Evolutionary conservation across 2,329 filamentous ascomycete genomes (phyloP).

Genomic region (Chlorencoelia australis): DNA sequence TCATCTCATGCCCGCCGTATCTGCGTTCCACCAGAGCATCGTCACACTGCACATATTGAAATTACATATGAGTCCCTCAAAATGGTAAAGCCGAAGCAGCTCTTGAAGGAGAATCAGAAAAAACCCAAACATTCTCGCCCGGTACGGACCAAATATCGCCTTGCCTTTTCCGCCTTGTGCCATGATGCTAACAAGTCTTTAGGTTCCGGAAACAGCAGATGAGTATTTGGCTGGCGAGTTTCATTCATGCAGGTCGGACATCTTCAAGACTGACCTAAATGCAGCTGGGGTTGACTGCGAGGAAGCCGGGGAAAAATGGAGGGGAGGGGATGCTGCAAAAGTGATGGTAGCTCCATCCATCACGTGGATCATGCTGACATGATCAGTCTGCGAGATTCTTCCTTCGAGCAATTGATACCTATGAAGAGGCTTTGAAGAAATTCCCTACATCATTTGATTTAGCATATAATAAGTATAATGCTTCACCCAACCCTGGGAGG

Average conservation of each 20-base stretch:
- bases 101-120: constrained; percentile 33
- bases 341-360: constrained; percentile 9
- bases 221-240: constrained; percentile 52
- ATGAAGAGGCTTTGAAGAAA: constrained; percentile 50
- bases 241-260: too few species aligned
- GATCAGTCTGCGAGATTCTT: constrained; percentile 38
- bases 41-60: too few species aligned
- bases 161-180: neutral
- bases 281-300: constrained; percentile 56
- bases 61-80: too few species aligned
- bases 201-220: constrained; percentile 51
- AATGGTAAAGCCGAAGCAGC: constrained; percentile 27
- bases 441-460: constrained; percentile 58
- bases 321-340: constrained; percentile 59
- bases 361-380: constrained; percentile 4
- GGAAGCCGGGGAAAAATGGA: constrained; percentile 65
- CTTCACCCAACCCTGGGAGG: neutral
- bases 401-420: constrained; percentile 54
- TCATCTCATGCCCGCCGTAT: too few species aligned
- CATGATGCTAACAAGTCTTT: neutral
- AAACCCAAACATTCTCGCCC: constrained; percentile 22
- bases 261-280: constrained; percentile 9
- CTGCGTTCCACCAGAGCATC: too few species aligned
- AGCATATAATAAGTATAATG: constrained; percentile 62
- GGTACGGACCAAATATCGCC: too few species aligned